Evolutionary conservation across 257 asterid genomes (phyloP).

Genomic region (Solanum verrucosum): DNA sequence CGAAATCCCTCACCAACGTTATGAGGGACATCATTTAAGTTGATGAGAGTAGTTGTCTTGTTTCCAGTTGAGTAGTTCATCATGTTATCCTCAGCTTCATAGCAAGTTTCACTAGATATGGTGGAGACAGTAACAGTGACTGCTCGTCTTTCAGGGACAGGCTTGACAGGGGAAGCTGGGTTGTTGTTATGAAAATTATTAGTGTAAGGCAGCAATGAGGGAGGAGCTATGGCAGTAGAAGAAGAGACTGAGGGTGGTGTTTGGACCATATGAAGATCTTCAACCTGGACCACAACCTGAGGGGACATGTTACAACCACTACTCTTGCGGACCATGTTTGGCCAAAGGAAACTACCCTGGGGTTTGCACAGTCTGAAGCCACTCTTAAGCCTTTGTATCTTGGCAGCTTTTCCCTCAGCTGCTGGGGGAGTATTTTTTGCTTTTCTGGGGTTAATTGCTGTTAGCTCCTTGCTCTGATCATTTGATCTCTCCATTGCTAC

Average conservation of each 20-base stretch:
- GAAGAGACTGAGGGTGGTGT: slow-evolving; percentile 93
- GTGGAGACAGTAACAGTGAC: slow-evolving; percentile 53
- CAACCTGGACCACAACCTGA: slow-evolving; percentile 59
- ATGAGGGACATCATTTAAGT: slow-evolving; percentile 41
- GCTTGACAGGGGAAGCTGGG: slow-evolving; percentile 61
- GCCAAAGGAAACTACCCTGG: slow-evolving; percentile 96
- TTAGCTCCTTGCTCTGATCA: slow-evolving; percentile 8
- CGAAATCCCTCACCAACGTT: slow-evolving; percentile 5
- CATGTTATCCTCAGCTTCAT: slow-evolving; percentile 23
- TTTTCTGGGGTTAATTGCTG: background rate
- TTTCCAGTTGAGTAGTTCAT: slow-evolving; percentile 6
- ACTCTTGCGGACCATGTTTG: slow-evolving; percentile 55
- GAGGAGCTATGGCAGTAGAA: slow-evolving; percentile 44
- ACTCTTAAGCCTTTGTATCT: slow-evolving; percentile 81
- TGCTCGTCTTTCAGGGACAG: slow-evolving; percentile 70
- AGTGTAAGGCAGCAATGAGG: slow-evolving; percentile 27
- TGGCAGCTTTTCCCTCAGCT: slow-evolving; percentile 77
- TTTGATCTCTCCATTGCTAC: slow-evolving; percentile 10
- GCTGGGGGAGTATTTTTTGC: background rate
- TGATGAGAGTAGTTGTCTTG: slow-evolving; percentile 18
- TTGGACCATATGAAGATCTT: slow-evolving; percentile 46
- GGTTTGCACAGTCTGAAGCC: slow-evolving; percentile 98
- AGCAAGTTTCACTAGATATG: slow-evolving; percentile 19
- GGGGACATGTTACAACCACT: slow-evolving; percentile 9
- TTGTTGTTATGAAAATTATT: background rate